Evolutionary conservation across 768 basidiomycete genomes (phyloP), one percentile per base, ranked within the genome.

Genomic region (Tricholoma furcatifolium): DNA sequence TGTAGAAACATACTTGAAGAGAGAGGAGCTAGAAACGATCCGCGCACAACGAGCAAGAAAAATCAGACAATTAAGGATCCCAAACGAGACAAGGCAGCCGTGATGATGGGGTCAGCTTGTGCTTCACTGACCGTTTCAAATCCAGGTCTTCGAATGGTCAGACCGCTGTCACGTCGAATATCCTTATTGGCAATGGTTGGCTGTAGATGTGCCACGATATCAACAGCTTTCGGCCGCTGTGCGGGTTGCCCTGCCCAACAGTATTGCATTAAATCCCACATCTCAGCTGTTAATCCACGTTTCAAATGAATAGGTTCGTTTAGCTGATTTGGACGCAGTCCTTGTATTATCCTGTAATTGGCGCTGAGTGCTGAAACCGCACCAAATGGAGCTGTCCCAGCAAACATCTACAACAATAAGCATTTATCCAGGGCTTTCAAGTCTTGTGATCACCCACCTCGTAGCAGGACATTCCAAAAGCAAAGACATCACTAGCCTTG

Each of bases 401-500:
- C 47, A 27, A 39, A 47, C 10, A 53, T 47, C 44, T 53, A 8
- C 3, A 18, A 0, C 10, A 6, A 35, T n/a, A 3, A 6, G 6
- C 32, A 1, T 3, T 40, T 7, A 6, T 18, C 20, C 9, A 23
- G n/a, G 8, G 23, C 11, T 42, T 2, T n/a, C n/a, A 2, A 2
- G 10, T 20, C 15, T 18, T 5, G 4, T n/a, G 38, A 15, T 9
- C 5, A 27, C 0, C 0, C 6, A 23, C 50, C n/a, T 45, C 39
- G 12, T 24, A 20, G 44, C 51, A 38, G 36, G 56, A 54, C 47
- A 60, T 44, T 30, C 43, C 50, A 15, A 60, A 60, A n/a, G 60
- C 60, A 43, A 58, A 46, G 4, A 46, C 44, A 41, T 53, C 51
- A 6, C 43, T 45, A 6, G 38, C 44, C 4, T 5, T 39, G 2